Conservation (phyloP, 2,329 filamentous ascomycete genomes). For the Xylariaceae sp. region DNA sequence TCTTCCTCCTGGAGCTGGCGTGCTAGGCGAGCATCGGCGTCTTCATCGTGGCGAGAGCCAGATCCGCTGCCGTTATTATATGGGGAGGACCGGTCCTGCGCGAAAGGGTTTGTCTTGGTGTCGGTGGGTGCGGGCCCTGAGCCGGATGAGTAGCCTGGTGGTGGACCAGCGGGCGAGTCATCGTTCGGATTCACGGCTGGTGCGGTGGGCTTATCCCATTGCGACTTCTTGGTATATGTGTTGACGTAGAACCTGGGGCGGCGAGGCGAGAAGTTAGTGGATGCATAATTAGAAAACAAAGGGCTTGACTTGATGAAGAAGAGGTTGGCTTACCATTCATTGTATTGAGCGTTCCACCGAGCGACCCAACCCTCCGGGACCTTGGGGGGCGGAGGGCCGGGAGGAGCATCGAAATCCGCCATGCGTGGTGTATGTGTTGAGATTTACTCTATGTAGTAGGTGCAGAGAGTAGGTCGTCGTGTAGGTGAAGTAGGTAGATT, state of each 20-base stretch:
- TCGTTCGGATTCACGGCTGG: slow-evolving; percentile 64
- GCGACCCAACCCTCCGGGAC: slow-evolving; percentile 84
- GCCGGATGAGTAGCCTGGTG: slow-evolving; percentile 69
- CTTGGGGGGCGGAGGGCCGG: slow-evolving; percentile 63
- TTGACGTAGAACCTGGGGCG: slow-evolving; percentile 84
- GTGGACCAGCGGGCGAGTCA: slow-evolving; percentile 62
- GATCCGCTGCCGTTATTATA: slow-evolving; percentile 15
- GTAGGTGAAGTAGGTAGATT: neutral
- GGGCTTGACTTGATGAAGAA: neutral
- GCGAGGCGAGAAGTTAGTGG: neutral
- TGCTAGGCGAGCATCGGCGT: slow-evolving; percentile 61
- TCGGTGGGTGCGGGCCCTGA: slow-evolving; percentile 54
- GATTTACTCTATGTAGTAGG: neutral
- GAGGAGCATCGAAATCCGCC: slow-evolving; percentile 61
- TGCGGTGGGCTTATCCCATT: slow-evolving; percentile 84
- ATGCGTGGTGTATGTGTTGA: slow-evolving; percentile 44
- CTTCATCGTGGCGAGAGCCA: slow-evolving; percentile 41
- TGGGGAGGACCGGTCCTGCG: slow-evolving; percentile 43
- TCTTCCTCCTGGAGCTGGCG: slow-evolving; percentile 84
- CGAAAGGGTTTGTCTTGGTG: slow-evolving; percentile 77
- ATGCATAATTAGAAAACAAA: neutral
- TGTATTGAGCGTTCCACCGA: slow-evolving; percentile 86
- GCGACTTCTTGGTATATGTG: slow-evolving; percentile 83
- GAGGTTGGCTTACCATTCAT: slow-evolving; percentile 64
- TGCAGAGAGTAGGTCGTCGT: neutral